Evolutionary conservation across 139 green algal genomes (phyloP), one percentile per base, ranked within the genome.

Genomic region (Chlorokybus atmophyticus): DNA sequence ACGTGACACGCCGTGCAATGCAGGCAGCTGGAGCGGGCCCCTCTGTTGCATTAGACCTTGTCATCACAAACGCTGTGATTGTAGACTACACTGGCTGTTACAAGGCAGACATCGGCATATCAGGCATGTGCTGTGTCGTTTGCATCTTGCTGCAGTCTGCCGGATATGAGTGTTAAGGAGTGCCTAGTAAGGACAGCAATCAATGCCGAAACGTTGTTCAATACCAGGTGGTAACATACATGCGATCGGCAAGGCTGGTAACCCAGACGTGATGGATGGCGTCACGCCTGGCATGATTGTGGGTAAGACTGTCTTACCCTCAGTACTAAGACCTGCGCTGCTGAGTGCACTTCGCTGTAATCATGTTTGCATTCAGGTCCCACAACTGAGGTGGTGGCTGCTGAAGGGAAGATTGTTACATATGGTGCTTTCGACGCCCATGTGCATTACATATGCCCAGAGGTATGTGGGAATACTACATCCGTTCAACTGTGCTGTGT

Each of bases 371-470:
- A 47, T n/a, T n/a, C n/a, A n/a, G n/a, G n/a, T n/a, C n/a, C n/a
- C n/a, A 74, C 70, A 54, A 78, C 71, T 10, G 71, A 78, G 53
- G 71, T 59, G 25, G 71, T 78, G 23, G 60, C 66, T 23, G 66
- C 49, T 4, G 71, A 78, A 50, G 71, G 71, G 4, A 55, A 55
- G 31, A 75, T 78, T 28, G 14, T 78, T 10, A 78, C 71, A 19
- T 60, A 66, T 21, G 71, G 71, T 10, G 71, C 41, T n/a, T 57
- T 78, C 27, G 71, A 78, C 58, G 66, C 67, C 3, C 71, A 75
- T 66, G 51, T 78, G 7, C 70, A 78, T 57, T 78, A 67, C 52
- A 78, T 78, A 40, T 78, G 70, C 55, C 70, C 32, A 62, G 61
- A 21, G 56, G 54, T 69, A 67, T 17, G n/a, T n/a, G n/a, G n/a